These are phyloP conservation scores for Arachnomyces sp. DNA, from an alignment of 2,329 filamentous ascomycete genomes.

Conservation along the genomic window DNA sequence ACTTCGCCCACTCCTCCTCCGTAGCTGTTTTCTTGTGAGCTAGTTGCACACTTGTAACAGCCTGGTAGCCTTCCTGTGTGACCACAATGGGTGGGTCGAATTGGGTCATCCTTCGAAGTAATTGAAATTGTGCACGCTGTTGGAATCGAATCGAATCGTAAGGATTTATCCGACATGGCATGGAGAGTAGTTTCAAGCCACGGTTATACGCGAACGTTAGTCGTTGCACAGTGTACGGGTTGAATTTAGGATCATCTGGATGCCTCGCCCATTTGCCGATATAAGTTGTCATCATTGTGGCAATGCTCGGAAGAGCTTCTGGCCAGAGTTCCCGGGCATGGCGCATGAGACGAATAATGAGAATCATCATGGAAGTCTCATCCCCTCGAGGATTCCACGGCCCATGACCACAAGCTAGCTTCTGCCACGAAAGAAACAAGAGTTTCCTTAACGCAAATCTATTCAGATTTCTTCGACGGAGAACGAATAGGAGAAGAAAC, in stretches of 20 bases:
- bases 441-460: conserved; percentile 35
- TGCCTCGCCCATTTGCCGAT: conserved; percentile 14
- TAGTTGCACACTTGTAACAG: conserved; percentile 48
- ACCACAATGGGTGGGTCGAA: conserved; percentile 47
- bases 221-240: conserved; percentile 16
- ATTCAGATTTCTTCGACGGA: conserved; percentile 37
- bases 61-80: conserved; percentile 50
- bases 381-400: conserved; percentile 17
- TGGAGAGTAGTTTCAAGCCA: conserved; percentile 40
- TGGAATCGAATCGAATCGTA: conserved; percentile 42
- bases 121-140: conserved; percentile 49
- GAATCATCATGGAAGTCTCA: conserved; percentile 26
- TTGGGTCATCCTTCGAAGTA: conserved; percentile 50
- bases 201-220: conserved; percentile 41
- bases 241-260: conserved; percentile 2
- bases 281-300: conserved; percentile 30
- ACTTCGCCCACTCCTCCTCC: conserved; percentile 50
- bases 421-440: conserved; percentile 30
- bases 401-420: conserved; percentile 22
- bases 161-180: conserved; percentile 41
- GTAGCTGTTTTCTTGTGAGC: conserved; percentile 47
- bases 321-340: conserved; percentile 46
- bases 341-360: conserved; percentile 41
- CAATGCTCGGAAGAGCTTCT: conserved; percentile 34
- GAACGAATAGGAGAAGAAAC: conserved; percentile 41